Percentiles rank a stretch among this genome's conserved stretches.
phyloP scores from a whole-genome alignment of 164 flowering plant genomes.

The Vitis labrusca region DNA sequence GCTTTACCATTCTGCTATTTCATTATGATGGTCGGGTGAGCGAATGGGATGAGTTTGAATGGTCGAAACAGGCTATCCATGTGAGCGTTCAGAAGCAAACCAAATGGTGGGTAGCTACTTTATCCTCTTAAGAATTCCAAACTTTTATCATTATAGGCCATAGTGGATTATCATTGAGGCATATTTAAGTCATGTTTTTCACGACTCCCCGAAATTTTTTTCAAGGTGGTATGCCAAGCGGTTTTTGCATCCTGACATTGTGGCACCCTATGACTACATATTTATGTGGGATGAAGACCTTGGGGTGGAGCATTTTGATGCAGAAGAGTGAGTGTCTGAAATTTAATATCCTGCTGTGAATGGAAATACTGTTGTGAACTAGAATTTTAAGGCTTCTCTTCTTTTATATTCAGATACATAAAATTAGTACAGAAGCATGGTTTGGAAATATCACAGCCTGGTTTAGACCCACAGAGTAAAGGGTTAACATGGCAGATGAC shows the following conservation, averaged over 20 bases:
- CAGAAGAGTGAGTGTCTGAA: constrained; percentile 37
- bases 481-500: constrained; percentile 54
- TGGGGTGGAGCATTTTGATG: constrained; percentile 51
- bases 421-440: constrained; percentile 45
- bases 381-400: neutral
- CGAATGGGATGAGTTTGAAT: constrained; percentile 80
- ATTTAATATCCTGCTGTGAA: neutral
- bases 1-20: constrained; percentile 63
- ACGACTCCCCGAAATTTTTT: constrained; percentile 7
- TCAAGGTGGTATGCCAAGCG: constrained; percentile 59
- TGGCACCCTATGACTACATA: constrained; percentile 51
- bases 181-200: neutral
- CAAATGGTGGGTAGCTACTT: constrained; percentile 38
- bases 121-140: neutral
- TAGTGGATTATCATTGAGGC: neutral
- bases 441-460: constrained; percentile 59
- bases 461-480: constrained; percentile 35
- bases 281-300: constrained; percentile 64
- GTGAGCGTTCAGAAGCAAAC: constrained; percentile 47
- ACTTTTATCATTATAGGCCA: neutral
- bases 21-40: constrained; percentile 71
- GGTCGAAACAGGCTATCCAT: constrained; percentile 77
- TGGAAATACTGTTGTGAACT: neutral
- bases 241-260: constrained; percentile 55
- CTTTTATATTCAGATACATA: constrained; percentile 30